Percentiles rank a stretch among this genome's conserved stretches.
These are phyloP conservation scores for Viola pubescens DNA, from an alignment of 441 rosid genomes.

Conservation along the genomic window DNA sequence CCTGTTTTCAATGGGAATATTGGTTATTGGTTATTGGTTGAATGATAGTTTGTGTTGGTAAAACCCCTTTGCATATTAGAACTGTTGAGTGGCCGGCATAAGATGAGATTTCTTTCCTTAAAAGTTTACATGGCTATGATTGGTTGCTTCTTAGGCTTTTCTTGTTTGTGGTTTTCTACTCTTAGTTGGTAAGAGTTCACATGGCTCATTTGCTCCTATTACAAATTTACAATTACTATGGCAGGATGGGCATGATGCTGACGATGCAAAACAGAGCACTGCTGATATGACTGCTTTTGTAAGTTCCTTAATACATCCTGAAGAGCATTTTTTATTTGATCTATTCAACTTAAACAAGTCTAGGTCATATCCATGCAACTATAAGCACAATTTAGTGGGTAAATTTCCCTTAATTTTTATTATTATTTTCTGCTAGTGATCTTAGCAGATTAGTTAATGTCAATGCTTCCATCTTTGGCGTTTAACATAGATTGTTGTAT, in stretches of 20 bases:
- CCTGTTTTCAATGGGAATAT: no score
- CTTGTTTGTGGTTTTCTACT: not conserved
- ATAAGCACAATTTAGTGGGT: not conserved
- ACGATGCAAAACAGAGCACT: constrained; percentile 62
- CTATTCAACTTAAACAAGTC: not conserved
- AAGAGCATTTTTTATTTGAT: not conserved
- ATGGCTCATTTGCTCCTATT: not conserved
- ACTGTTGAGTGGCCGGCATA: not conserved
- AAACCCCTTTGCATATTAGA: not conserved
- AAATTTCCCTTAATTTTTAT: not conserved
- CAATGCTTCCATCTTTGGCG: not conserved
- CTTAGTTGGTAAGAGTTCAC: not conserved
- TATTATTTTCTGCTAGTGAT: not conserved
- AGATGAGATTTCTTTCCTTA: not conserved
- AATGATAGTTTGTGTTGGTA: not conserved
- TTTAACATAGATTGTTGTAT: not conserved
- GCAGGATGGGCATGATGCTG: constrained; percentile 75
- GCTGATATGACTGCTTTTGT: constrained; percentile 80
- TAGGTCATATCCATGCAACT: not conserved
- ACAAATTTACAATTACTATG: not conserved
- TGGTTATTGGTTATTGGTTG: no score
- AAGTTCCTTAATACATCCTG: constrained; percentile 23
- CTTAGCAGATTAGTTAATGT: not conserved
- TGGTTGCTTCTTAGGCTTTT: not conserved
- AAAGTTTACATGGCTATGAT: not conserved